phyloP scores from a whole-genome alignment of 345 rosid species.

The Eutrema heterophyllum region DNA sequence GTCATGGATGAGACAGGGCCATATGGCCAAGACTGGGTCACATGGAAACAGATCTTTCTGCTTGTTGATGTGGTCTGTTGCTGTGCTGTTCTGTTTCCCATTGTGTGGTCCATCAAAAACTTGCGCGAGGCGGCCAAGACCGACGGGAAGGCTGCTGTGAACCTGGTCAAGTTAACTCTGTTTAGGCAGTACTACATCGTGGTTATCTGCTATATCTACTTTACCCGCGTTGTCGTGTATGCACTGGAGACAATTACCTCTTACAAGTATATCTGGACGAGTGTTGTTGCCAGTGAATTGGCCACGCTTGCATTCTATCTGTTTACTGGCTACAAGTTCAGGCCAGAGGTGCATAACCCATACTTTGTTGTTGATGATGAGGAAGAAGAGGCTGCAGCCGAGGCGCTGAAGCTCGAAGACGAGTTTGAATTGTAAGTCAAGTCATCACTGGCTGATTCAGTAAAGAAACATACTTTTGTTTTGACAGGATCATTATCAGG shows the following conservation, averaged over 20 bases:
- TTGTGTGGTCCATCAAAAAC: constrained; percentile 97
- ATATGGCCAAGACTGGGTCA: constrained; percentile 68
- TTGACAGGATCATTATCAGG: constrained; percentile 8
- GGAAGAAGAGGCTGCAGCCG: constrained; percentile 98
- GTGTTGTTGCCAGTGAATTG: constrained; percentile 82
- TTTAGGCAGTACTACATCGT: constrained; percentile 96
- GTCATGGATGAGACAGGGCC: constrained; percentile 87
- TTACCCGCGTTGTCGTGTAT: constrained; percentile 83
- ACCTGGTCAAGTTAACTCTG: constrained; percentile 82
- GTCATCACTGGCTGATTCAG: background rate
- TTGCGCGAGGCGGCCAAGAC: constrained; percentile 89
- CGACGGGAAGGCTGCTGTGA: constrained; percentile 93
- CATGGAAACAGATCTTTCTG: constrained; percentile 88
- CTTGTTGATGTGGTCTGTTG: constrained; percentile 94
- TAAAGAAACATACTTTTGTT: background rate
- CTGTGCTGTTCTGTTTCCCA: constrained; percentile 90
- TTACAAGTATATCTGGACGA: constrained; percentile 77
- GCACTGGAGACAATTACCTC: constrained; percentile 90
- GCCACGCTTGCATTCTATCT: constrained; percentile 83
- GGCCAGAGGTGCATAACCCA: constrained; percentile 90
- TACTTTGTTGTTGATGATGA: constrained; percentile 93
- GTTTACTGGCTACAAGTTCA: constrained; percentile 87
- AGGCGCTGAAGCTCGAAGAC: constrained; percentile 90
- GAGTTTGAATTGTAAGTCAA: constrained; percentile 73
- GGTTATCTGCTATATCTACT: constrained; percentile 93